Conservation (phyloP, 2,329 filamentous ascomycete genomes). For the Onygenales sp. region DNA sequence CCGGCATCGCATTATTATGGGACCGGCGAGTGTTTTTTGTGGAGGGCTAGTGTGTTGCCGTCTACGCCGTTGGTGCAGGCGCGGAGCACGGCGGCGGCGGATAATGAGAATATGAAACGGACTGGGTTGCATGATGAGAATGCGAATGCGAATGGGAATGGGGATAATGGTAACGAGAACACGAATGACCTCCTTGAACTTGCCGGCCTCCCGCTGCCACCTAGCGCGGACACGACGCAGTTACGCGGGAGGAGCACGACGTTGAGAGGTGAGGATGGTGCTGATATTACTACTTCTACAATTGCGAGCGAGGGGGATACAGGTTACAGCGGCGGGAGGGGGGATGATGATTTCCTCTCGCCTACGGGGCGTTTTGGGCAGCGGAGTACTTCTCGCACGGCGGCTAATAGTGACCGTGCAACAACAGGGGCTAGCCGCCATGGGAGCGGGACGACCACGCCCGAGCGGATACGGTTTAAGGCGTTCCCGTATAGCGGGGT, state of each 20-base stretch:
- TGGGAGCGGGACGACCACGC: constrained; percentile 44
- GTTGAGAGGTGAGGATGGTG: constrained; percentile 25
- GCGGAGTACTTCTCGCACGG: neutral
- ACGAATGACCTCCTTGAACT: constrained; percentile 37
- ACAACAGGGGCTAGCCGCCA: constrained; percentile 25
- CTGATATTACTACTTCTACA: neutral
- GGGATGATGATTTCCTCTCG: neutral
- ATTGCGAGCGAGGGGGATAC: neutral
- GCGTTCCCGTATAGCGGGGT: constrained; percentile 92
- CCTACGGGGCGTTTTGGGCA: neutral
- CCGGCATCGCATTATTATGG: constrained; percentile 81
- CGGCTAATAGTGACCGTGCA: neutral
- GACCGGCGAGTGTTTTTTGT: constrained; percentile 92
- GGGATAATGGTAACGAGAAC: neutral
- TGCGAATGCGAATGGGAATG: neutral
- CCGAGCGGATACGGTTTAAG: constrained; percentile 83
- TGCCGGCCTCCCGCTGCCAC: constrained; percentile 57
- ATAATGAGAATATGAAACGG: neutral
- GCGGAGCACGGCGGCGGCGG: constrained; percentile 4
- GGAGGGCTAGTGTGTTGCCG: constrained; percentile 62
- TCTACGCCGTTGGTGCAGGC: constrained; percentile 30
- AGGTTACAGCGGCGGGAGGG: neutral
- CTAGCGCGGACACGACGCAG: constrained; percentile 56
- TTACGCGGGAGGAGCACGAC: constrained; percentile 52
- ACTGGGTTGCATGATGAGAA: neutral